Conservation (phyloP, 192 early-diverging fungal species). For the Cladochytrium replicatum region DNA sequence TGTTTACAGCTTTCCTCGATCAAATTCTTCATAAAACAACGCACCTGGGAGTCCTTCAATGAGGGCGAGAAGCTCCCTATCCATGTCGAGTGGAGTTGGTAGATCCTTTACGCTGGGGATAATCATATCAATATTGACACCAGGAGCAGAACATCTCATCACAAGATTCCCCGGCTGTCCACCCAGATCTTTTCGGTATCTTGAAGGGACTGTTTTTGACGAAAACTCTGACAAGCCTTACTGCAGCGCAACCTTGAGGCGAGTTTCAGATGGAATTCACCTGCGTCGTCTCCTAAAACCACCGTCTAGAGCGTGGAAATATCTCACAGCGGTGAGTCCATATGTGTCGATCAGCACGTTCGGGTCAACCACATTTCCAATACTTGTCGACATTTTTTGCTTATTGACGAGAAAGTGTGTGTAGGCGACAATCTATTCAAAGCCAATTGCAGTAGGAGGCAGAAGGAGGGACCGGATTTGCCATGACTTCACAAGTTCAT, state of each 20-base stretch:
- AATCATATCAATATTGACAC: slow-evolving; percentile 37
- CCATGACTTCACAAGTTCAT: no score
- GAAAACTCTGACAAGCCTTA: slow-evolving; percentile 54
- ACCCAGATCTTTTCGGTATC: slow-evolving; percentile 70
- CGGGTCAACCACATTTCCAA: slow-evolving; percentile 87
- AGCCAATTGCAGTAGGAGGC: no score
- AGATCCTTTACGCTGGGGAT: slow-evolving; percentile 28
- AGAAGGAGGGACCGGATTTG: no score
- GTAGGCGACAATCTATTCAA: slow-evolving; percentile 89
- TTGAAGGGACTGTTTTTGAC: slow-evolving; percentile 44
- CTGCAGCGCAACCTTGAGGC: no score
- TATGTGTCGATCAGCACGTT: slow-evolving; percentile 54
- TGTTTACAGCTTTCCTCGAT: slow-evolving; percentile 7
- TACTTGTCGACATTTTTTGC: slow-evolving; percentile 93
- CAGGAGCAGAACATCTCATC: slow-evolving; percentile 48
- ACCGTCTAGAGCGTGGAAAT: slow-evolving; percentile 84
- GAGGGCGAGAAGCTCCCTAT: slow-evolving; percentile 21
- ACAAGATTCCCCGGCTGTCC: slow-evolving; percentile 79
- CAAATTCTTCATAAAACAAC: background rate
- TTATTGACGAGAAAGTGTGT: slow-evolving; percentile 87
- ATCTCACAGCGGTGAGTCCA: slow-evolving; percentile 80
- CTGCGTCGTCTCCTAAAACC: slow-evolving; percentile 67
- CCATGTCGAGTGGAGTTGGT: slow-evolving; percentile 15
- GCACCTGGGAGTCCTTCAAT: no score
- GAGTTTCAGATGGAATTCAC: no score